Evolutionary conservation across 441 rosid genomes (phyloP).

Genomic region (Heliophila coronopifolia): DNA sequence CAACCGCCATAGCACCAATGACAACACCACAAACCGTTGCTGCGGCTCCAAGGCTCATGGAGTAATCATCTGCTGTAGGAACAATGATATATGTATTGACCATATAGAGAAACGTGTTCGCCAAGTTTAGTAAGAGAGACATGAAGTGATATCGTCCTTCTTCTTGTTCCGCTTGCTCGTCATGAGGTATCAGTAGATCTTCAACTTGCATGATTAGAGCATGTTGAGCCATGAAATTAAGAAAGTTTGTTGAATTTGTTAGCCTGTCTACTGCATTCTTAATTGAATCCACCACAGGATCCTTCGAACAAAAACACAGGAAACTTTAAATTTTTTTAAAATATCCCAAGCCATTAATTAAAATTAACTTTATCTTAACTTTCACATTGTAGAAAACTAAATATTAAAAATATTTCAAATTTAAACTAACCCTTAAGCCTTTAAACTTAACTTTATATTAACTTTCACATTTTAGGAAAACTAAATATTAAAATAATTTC

Average conservation of each 20-base stretch:
- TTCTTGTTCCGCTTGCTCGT: too few species aligned
- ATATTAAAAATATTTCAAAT: too few species aligned
- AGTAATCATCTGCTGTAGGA: constrained; percentile 95
- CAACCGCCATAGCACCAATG: constrained; percentile 97
- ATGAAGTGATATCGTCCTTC: constrained; percentile 78
- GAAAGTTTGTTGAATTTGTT: constrained; percentile 73
- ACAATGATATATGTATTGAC: constrained; percentile 93
- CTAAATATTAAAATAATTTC: too few species aligned
- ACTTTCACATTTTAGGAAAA: too few species aligned
- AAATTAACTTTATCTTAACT: too few species aligned
- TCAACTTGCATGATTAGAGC: constrained; percentile 94
- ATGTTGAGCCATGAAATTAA: constrained; percentile 89
- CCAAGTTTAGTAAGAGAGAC: constrained; percentile 78
- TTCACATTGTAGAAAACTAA: too few species aligned
- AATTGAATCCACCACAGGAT: constrained; percentile 74
- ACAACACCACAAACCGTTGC: constrained; percentile 98
- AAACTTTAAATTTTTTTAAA: too few species aligned
- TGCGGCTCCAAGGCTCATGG: constrained; percentile 94
- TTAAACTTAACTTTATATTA: too few species aligned
- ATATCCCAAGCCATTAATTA: too few species aligned
- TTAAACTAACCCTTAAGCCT: too few species aligned
- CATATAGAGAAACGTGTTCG: constrained; percentile 92
- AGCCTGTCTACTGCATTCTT: constrained; percentile 85
- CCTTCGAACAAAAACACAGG: too few species aligned
- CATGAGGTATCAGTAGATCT: constrained; percentile 67